These are phyloP conservation scores for Schoenoplectus triqueter DNA, from an alignment of 202 grass and related monocot species.

Conservation along the genomic window DNA sequence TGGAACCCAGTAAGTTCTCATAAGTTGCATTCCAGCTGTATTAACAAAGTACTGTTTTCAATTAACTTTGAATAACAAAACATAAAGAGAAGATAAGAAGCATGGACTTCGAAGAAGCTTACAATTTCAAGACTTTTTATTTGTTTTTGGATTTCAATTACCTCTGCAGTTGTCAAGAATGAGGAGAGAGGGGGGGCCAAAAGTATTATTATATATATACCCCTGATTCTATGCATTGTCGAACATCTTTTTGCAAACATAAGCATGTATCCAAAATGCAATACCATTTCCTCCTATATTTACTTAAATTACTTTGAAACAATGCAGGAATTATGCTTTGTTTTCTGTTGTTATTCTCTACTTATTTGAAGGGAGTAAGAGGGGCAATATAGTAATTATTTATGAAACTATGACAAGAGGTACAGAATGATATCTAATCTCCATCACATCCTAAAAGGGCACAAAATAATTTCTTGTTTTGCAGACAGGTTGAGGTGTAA, in stretches of 20 bases:
- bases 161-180: too few relatives aligned
- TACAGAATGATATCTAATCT: not conserved
- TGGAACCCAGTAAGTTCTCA: slow-evolving; percentile 81
- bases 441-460: not conserved
- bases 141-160: not conserved
- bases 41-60: not conserved
- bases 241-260: too few relatives aligned
- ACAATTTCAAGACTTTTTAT: slow-evolving; percentile 6
- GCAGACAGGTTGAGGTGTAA: not conserved
- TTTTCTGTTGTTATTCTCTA: not conserved
- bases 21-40: slow-evolving; percentile 85
- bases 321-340: not conserved
- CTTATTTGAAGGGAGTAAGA: not conserved
- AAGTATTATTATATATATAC: too few relatives aligned
- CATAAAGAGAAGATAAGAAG: not conserved
- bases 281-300: too few relatives aligned
- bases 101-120: slow-evolving; percentile 29
- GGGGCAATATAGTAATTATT: not conserved
- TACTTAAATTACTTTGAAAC: not conserved
- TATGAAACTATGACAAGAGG: not conserved
- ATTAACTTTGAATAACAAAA: slow-evolving; percentile 1
- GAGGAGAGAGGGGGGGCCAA: too few relatives aligned
- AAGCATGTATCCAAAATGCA: too few relatives aligned
- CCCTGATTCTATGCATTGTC: too few relatives aligned
- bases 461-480: not conserved